A percentile compares a stretch with the other conserved stretches of the same genome.
Evolutionary conservation across 495 filamentous ascomycete genomes (phyloP).

Genomic region (Penicillium simplicissimum): DNA sequence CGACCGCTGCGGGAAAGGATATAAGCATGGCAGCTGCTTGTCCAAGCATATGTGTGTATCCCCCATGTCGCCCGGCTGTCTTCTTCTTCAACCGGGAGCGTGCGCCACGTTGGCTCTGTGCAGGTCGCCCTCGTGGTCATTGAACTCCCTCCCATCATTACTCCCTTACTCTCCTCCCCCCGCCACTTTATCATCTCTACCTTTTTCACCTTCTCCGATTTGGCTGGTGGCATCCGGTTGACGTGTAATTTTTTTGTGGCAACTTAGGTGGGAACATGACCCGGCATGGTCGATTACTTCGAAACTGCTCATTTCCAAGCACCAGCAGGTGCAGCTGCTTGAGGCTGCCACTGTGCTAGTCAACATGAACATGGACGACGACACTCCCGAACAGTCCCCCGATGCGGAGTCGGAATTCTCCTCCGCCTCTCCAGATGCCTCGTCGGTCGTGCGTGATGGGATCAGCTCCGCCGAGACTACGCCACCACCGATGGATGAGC

Average conservation of each 20-base stretch:
- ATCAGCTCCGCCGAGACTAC: slow-evolving; percentile 60
- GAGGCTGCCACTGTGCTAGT: slow-evolving; percentile 95
- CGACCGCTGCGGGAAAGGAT: slow-evolving; percentile 98
- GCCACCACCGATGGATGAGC: slow-evolving; percentile 53
- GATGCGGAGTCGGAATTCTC: slow-evolving; percentile 77
- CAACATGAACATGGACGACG: slow-evolving; percentile 76
- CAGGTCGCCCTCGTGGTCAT: slow-evolving; percentile 51
- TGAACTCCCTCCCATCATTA: slow-evolving; percentile 17
- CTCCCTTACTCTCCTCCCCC: neutral
- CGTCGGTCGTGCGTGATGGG: slow-evolving; percentile 71
- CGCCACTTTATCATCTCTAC: slow-evolving; percentile 15
- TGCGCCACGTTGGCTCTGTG: slow-evolving; percentile 50
- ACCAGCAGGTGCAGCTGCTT: slow-evolving; percentile 96
- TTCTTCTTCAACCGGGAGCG: slow-evolving; percentile 35
- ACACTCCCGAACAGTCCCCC: slow-evolving; percentile 54
- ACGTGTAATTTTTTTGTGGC: slow-evolving; percentile 50
- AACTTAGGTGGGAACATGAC: slow-evolving; percentile 94
- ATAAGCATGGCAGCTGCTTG: slow-evolving; percentile 99
- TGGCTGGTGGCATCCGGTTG: slow-evolving; percentile 33
- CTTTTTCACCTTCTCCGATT: slow-evolving; percentile 16
- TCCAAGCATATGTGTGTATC: slow-evolving; percentile 99
- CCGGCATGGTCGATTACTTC: slow-evolving; percentile 97
- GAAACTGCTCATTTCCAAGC: slow-evolving; percentile 97
- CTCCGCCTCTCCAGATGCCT: slow-evolving; percentile 77
- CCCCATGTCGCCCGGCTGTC: slow-evolving; percentile 47